These are phyloP conservation scores for Meyerozyma carpophila DNA, from an alignment of 1,139 yeast species.

Conservation along the genomic window DNA sequence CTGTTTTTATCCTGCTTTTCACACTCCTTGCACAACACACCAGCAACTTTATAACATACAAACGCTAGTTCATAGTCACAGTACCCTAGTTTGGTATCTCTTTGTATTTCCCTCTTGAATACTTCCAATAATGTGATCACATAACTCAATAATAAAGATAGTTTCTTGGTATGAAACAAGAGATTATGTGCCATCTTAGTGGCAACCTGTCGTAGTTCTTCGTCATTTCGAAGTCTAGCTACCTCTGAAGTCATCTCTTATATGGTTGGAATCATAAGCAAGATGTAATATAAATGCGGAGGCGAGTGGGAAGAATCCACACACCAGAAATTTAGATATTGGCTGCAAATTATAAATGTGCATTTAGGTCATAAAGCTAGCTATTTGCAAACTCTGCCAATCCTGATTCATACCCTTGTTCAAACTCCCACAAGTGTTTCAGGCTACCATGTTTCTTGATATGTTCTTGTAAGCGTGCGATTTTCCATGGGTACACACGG, in stretches of 20 bases:
- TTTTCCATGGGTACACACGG: constrained; percentile 63
- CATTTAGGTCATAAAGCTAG: neutral
- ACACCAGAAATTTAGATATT: neutral
- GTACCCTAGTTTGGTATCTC: constrained; percentile 21
- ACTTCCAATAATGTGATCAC: constrained; percentile 32
- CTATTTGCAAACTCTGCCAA: constrained; percentile 5
- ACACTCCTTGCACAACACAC: constrained; percentile 12
- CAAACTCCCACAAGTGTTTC: constrained; percentile 77
- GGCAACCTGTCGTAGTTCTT: constrained; percentile 1
- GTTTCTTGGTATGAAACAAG: constrained; percentile 1
- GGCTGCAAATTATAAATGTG: constrained; percentile 1
- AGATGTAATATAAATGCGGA: neutral
- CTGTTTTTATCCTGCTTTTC: constrained; percentile 10
- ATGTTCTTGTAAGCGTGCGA: constrained; percentile 50
- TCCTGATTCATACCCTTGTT: constrained; percentile 74
- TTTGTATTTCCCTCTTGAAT: constrained; percentile 27
- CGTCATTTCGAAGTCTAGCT: neutral
- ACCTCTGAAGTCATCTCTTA: neutral
- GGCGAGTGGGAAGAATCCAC: neutral
- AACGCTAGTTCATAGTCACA: constrained; percentile 39
- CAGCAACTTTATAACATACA: constrained; percentile 19
- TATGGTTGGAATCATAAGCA: neutral
- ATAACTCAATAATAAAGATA: constrained; percentile 17
- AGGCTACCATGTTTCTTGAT: constrained; percentile 48
- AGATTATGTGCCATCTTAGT: constrained; percentile 2